Evolutionary conservation across 805 yeast genomes (phyloP), one percentile per base, ranked within the genome.

Genomic region (Ogataea dorogensis): DNA sequence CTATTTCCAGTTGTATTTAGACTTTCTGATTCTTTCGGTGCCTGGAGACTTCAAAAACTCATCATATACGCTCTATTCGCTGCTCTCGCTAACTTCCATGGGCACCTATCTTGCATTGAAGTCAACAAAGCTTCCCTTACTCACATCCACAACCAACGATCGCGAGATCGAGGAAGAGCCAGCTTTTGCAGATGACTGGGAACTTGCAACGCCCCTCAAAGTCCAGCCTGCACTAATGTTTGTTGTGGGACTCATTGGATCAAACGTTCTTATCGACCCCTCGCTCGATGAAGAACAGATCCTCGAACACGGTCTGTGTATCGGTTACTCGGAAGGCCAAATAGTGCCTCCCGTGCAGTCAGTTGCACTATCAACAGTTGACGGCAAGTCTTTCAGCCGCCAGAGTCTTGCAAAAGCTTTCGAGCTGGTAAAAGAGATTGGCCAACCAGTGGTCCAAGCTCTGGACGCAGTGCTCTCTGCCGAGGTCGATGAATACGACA

Each of bases 131-230:
- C 66, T 89, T 34, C 97, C 97, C 5, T 67, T 77, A 29, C 63
- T 87, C 36, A 66, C 77, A 2, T 83, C 94, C 11, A 75, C 79
- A 20, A 77, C 78, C 20, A 79, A 85, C 51, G 79, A 75, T 38
- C 53, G 63, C 20, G 79, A 79, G 41, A 75, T 86, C 14, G 95
- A 83, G 55, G 96, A 89, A 58, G 81, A 85, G 44, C 97, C 97
- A 1, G 82, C 86, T 0, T 89, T 91, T 51, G 79, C 89, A 25
- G 97, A 89, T 52, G 95, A 87, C 48, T 91, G 84, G 89, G 81
- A 68, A 51, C 67, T 64, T 42, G 76, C 81, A 17, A 68, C 47
- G n/a, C n/a, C n/a, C n/a, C n/a, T n/a, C n/a, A n/a, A n/a, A n/a
- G n/a, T 76, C 60, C 70, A 73, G 28, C 91, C 94, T 0, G 95